These are phyloP conservation scores for Guyanaporus albipodus DNA, from an alignment of 768 basidiomycete genomes.

Conservation along the genomic window DNA sequence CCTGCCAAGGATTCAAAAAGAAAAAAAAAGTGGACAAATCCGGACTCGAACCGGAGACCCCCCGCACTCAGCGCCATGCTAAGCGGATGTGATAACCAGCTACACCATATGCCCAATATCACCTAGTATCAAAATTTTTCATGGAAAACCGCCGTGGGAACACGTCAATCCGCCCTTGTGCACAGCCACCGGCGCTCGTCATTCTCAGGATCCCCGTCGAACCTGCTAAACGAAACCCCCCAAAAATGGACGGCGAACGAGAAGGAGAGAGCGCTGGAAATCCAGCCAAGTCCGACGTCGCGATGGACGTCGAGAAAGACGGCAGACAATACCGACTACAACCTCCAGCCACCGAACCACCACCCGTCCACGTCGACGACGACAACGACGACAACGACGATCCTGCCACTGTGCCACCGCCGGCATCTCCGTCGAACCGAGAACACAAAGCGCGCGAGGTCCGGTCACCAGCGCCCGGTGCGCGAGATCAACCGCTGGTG, in stretches of 20 bases:
- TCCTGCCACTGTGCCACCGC: not conserved
- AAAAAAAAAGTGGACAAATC: conserved; percentile 34
- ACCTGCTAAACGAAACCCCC: conserved; percentile 8
- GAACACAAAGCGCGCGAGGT: conserved; percentile 9
- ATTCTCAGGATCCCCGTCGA: conserved; percentile 23
- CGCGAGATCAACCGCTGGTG: conserved; percentile 24
- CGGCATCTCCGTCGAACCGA: conserved; percentile 3
- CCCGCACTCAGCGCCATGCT: conserved; percentile 35
- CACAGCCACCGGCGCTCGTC: conserved; percentile 27
- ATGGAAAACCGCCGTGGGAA: conserved; percentile 7
- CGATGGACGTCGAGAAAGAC: conserved; percentile 24
- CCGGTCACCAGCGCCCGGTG: conserved; percentile 3
- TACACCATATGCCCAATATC: conserved; percentile 36
- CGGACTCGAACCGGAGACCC: conserved; percentile 40
- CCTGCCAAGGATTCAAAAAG: not conserved
- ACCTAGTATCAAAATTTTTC: not conserved
- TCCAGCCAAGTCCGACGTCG: not conserved
- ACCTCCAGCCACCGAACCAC: not conserved
- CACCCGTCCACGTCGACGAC: too few species aligned
- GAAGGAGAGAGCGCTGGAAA: conserved; percentile 4
- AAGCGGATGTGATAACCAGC: conserved; percentile 41
- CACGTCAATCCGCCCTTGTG: not conserved
- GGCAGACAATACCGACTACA: conserved; percentile 4
- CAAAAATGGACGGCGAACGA: conserved; percentile 25
- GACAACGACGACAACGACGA: conserved; percentile 3